These are phyloP conservation scores for Hypericum androsaemum DNA, from an alignment of 345 rosid genomes.

Conservation along the genomic window DNA sequence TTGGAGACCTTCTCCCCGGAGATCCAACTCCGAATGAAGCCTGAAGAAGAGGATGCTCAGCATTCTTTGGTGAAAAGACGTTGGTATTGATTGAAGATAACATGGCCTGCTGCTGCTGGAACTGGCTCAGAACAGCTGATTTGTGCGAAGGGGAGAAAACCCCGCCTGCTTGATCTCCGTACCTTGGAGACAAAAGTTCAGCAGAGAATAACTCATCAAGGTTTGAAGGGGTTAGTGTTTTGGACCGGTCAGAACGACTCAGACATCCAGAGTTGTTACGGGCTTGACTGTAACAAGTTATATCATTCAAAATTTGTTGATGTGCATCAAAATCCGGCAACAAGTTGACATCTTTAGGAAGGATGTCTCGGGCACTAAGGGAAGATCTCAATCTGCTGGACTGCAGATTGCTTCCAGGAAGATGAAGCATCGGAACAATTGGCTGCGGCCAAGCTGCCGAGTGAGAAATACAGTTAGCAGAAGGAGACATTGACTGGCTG, in stretches of 20 bases:
- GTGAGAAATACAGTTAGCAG: constrained; percentile 41
- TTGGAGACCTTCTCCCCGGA: constrained; percentile 85
- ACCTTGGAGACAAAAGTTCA: constrained; percentile 34
- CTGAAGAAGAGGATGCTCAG: constrained; percentile 48
- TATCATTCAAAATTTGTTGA: constrained; percentile 51
- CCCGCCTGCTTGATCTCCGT: constrained; percentile 28
- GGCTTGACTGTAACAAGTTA: constrained; percentile 40
- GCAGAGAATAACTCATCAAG: constrained; percentile 42
- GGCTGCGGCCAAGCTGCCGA: constrained; percentile 81
- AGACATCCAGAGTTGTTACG: constrained; percentile 14
- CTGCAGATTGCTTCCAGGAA: constrained; percentile 69
- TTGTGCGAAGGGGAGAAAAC: constrained; percentile 40
- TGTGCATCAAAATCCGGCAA: constrained; percentile 67
- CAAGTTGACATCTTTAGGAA: constrained; percentile 43
- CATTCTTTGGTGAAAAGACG: constrained; percentile 39
- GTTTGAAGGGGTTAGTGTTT: constrained; percentile 36
- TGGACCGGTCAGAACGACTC: constrained; percentile 38
- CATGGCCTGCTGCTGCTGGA: constrained; percentile 59
- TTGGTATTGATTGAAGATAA: constrained; percentile 45
- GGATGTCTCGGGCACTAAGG: constrained; percentile 57
- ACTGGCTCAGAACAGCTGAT: constrained; percentile 31
- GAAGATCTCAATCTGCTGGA: constrained; percentile 89
- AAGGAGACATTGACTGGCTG: constrained; percentile 32
- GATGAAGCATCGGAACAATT: constrained; percentile 71
- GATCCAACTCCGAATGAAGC: constrained; percentile 36